Conservation (phyloP, 345 rosid genomes). For the Gossypium anomalum region DNA sequence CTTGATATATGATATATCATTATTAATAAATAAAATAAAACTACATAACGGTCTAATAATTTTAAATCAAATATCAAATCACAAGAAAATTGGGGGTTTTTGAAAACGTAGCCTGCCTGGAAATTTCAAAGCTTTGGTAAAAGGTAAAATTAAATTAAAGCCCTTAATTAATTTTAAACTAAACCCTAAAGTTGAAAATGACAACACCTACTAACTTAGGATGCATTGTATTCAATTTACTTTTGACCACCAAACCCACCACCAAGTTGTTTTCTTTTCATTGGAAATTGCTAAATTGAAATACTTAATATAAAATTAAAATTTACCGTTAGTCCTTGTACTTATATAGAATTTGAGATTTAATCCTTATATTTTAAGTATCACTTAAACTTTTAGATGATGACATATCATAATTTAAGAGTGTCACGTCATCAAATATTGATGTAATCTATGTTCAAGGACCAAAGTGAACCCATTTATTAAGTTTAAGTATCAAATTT, state of each 20-base stretch:
- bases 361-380: too few species aligned
- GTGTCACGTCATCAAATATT: too few species aligned
- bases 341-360: too few species aligned
- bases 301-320: too few species aligned
- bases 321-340: too few species aligned
- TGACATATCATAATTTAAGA: too few species aligned
- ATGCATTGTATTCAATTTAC: neutral
- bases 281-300: neutral
- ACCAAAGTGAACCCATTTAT: too few species aligned
- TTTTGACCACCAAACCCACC: neutral
- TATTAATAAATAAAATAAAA: neutral
- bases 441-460: too few species aligned
- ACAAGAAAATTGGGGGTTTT: neutral
- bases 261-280: neutral
- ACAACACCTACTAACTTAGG: neutral
- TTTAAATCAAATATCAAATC: neutral
- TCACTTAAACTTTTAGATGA: too few species aligned
- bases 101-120: slow-evolving; percentile 21
- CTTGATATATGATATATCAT: neutral
- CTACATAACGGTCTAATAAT: slow-evolving; percentile 12
- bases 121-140: neutral
- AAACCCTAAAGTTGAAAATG: neutral
- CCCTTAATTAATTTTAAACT: too few species aligned
- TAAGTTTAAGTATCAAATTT: too few species aligned
- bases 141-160: too few species aligned